A percentile compares a stretch with the other conserved stretches of the same genome.
These are phyloP conservation scores for Euphorbia corollata DNA, from an alignment of 441 rosid genomes.

Conservation along the genomic window DNA sequence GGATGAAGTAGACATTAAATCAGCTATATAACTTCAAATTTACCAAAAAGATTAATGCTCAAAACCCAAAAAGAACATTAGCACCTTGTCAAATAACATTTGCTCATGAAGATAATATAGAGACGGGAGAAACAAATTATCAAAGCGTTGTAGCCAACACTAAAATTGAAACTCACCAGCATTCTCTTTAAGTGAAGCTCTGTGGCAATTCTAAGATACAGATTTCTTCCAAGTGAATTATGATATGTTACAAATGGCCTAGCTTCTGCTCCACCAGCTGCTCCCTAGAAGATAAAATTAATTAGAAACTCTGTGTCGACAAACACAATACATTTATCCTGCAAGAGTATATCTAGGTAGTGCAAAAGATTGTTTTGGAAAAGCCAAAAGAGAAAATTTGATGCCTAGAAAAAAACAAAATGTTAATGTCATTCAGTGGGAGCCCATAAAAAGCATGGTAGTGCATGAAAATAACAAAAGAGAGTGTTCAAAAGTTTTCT, in stretches of 20 bases:
- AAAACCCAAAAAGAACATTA: neutral
- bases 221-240: conserved; percentile 90
- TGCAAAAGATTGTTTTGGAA: neutral
- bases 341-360: neutral
- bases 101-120: neutral
- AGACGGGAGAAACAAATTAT: neutral
- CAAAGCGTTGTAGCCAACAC: neutral
- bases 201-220: conserved; percentile 85
- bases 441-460: neutral
- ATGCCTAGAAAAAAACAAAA: neutral
- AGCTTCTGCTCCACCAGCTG: conserved; percentile 99
- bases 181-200: conserved; percentile 95
- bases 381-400: neutral
- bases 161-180: conserved; percentile 51
- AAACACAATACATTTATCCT: neutral
- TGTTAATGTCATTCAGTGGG: neutral
- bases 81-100: neutral
- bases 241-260: conserved; percentile 90
- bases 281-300: conserved; percentile 58
- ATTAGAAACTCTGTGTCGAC: conserved; percentile 28
- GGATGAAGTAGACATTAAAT: neutral
- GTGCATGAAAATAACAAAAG: neutral
- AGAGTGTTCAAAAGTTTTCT: too few species aligned
- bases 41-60: neutral
- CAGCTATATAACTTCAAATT: neutral